Evolutionary conservation across 2,329 filamentous ascomycete genomes (phyloP).

Genomic region (Fusarium sp.): DNA sequence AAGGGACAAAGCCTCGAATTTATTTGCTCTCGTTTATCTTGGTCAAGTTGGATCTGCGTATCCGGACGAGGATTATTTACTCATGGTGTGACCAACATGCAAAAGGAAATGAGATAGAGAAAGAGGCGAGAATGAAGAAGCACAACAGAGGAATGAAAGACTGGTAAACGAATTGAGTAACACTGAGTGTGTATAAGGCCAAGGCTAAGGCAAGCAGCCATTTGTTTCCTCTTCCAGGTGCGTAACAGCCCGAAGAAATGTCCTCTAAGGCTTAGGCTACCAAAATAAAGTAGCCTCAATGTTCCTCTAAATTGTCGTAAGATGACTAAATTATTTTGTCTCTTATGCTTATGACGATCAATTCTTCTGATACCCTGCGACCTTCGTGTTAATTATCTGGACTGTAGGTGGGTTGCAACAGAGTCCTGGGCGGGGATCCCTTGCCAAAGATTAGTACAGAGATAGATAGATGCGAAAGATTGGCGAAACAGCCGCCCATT

Average conservation of each 20-base stretch:
- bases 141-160: slow-evolving; percentile 31
- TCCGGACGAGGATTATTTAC: slow-evolving; percentile 1
- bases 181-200: slow-evolving; percentile 4
- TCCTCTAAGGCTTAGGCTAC: too few relatives aligned
- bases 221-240: neutral
- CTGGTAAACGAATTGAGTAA: slow-evolving; percentile 31
- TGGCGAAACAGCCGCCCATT: neutral
- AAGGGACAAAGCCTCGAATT: neutral
- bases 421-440: slow-evolving; percentile 8
- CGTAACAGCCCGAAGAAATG: too few relatives aligned
- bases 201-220: neutral
- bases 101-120: slow-evolving; percentile 4
- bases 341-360: too few relatives aligned
- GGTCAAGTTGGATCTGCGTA: slow-evolving; percentile 3
- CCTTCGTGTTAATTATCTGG: neutral
- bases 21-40: neutral
- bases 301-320: too few relatives aligned
- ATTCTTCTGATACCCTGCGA: too few relatives aligned
- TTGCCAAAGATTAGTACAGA: slow-evolving; percentile 1
- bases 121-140: slow-evolving; percentile 30
- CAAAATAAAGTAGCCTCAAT: too few relatives aligned
- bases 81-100: slow-evolving; percentile 21
- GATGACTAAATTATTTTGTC: too few relatives aligned
- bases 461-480: slow-evolving; percentile 4
- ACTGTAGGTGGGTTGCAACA: neutral